A percentile compares a stretch with the other conserved stretches of the same genome.
Conservation (phyloP, 2,329 filamentous ascomycete genomes). For the Neofusicoccum umdonicola region DNA sequence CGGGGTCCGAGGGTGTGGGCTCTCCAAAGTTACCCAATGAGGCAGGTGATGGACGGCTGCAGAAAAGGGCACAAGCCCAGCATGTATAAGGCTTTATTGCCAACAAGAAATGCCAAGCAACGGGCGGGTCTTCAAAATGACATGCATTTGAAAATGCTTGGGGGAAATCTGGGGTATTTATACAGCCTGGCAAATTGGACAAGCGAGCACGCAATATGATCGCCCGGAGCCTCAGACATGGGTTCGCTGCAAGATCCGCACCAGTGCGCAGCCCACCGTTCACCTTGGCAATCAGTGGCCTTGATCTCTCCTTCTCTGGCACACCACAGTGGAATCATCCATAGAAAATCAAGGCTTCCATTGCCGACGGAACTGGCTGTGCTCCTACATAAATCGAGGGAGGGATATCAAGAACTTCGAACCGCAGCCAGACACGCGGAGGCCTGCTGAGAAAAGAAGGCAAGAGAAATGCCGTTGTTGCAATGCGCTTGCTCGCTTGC, state of each 20-base stretch:
- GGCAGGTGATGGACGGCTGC: background rate
- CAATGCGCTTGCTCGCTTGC: background rate
- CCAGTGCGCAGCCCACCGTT: background rate
- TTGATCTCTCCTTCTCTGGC: too few relatives aligned
- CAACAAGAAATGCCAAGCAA: background rate
- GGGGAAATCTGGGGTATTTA: background rate
- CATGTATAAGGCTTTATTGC: too few relatives aligned
- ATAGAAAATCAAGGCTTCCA: background rate
- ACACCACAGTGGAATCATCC: too few relatives aligned
- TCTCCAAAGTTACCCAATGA: background rate
- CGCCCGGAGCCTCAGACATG: background rate
- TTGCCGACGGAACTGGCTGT: background rate
- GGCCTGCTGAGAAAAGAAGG: background rate
- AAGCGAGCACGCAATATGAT: background rate
- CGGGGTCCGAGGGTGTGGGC: background rate
- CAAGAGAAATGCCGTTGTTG: background rate
- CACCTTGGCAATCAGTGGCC: too few relatives aligned
- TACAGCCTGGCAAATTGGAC: background rate
- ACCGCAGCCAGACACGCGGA: too few relatives aligned
- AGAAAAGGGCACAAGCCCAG: background rate
- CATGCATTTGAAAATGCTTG: background rate
- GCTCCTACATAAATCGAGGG: background rate
- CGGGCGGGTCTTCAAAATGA: background rate
- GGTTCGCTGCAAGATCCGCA: background rate
- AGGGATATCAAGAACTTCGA: conserved; percentile 3